A percentile compares a stretch with the other conserved stretches of the same genome.
Evolutionary conservation across 2,329 filamentous ascomycete species (phyloP).

Genomic region (Kalaharituber pfeilii): DNA sequence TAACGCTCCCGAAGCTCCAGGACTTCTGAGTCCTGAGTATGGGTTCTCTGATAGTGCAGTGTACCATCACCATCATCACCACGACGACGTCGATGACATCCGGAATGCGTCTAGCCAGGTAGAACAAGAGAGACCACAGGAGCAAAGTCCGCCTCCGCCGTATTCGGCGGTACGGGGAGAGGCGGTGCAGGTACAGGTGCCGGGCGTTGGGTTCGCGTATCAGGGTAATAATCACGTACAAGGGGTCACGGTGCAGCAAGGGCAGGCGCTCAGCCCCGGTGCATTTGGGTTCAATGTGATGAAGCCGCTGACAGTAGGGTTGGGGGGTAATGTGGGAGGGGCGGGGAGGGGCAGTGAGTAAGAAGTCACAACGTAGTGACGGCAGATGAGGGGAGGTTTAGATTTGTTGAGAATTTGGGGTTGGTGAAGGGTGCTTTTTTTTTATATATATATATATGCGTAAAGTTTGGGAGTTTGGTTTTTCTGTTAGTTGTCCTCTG

Average conservation of each 20-base stretch:
- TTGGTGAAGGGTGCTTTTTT: not conserved
- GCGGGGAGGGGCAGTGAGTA: not conserved
- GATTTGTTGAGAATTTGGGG: not conserved
- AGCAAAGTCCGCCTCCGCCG: not conserved
- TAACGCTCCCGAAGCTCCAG: not conserved
- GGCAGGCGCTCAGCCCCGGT: not conserved
- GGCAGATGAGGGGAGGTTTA: too few relatives aligned
- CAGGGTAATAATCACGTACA: not conserved
- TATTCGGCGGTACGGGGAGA: not conserved
- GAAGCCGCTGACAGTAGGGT: not conserved
- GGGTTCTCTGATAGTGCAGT: not conserved
- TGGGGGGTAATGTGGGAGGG: not conserved
- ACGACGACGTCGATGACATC: not conserved
- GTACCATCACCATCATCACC: not conserved
- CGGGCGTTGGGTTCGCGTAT: not conserved
- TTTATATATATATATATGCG: not conserved
- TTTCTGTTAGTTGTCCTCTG: not conserved
- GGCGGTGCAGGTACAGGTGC: not conserved
- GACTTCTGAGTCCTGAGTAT: not conserved
- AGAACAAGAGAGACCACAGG: not conserved
- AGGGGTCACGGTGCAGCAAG: not conserved
- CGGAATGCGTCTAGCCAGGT: not conserved
- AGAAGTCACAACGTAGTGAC: too few relatives aligned
- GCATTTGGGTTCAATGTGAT: constrained; percentile 1
- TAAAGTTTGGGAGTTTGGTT: not conserved